Evolutionary conservation across 306 rosid genomes (phyloP), one percentile per base, ranked within the genome.

Genomic region (Phaseolus lunatus): DNA sequence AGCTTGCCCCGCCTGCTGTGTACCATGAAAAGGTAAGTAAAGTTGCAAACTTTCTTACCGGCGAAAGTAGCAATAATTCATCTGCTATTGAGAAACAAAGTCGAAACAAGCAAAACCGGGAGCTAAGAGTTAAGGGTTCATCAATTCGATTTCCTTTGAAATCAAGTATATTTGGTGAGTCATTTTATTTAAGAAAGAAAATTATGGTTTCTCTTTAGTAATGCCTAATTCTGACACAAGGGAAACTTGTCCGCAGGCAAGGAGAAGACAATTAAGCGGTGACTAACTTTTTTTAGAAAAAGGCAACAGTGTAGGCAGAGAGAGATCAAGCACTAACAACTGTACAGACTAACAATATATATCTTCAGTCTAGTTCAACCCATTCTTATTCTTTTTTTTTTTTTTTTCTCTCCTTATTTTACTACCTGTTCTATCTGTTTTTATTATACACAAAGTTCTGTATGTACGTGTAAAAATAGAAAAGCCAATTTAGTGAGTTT

Each of bases 1-100:
- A 89, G 87, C 98, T 95, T 65, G 91, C 99, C 43, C 97, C 99
- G 1, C 97, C 97, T 16, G 91, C 99, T 63, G 84, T 95, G 19
- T 92, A 95, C 84, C 99, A 92, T 80, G 99, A 92, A 72, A 95
- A 93, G 87, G 97, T 95, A 31, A 88, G 49, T 77, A 89, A 78
- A 76, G 92, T 91, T 68, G 67, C 80, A 33, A 80, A 82, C 82
- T 77, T 84, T 78, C 48, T 83, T 78, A 67, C 84, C 0, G 98
- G 92, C 13, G 97, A 91, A 78, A 88, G 92, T 80, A 90, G 96
- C 87, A 75, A 72, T 26, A 75, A 76, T 78, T 70, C 78, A 73
- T 76, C 75, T 24, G 78, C 65, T 59, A 57, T 67, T 16, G 93
- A 80, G 67, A 90, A 88, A 75, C 88, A 71, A 65, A 88, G 75